phyloP scores from a whole-genome alignment of 345 rosid genomes.

The Camelina sativa region DNA sequence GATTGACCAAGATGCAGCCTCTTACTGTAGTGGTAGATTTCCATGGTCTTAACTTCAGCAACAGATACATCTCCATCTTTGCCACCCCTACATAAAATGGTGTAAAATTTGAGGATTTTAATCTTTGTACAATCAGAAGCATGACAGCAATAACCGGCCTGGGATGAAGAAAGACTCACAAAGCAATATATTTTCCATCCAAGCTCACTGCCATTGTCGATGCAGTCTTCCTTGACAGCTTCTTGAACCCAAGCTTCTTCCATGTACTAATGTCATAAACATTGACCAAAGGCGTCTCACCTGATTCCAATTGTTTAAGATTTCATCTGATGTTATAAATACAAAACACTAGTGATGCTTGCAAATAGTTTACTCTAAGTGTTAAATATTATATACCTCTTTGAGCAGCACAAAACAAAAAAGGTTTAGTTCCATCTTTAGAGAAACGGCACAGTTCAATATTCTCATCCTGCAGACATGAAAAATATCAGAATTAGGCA shows the following conservation, averaged over 20 bases:
- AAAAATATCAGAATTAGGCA: slow-evolving; percentile 1
- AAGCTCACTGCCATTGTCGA: slow-evolving; percentile 81
- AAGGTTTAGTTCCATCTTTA: slow-evolving; percentile 93
- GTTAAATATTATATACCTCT: slow-evolving; percentile 51
- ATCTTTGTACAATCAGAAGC: slow-evolving; percentile 6
- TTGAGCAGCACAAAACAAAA: slow-evolving; percentile 80
- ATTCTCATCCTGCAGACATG: slow-evolving; percentile 70
- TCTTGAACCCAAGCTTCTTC: slow-evolving; percentile 90
- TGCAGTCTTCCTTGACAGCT: slow-evolving; percentile 82
- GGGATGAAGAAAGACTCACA: slow-evolving; percentile 56
- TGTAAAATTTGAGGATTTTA: not conserved
- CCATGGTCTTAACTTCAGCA: slow-evolving; percentile 92
- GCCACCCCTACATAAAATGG: slow-evolving; percentile 64
- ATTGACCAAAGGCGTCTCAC: slow-evolving; percentile 65
- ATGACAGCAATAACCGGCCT: not conserved
- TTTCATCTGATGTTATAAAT: slow-evolving; percentile 18
- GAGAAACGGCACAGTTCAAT: slow-evolving; percentile 87
- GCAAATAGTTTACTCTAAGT: not conserved
- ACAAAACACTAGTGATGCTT: not conserved
- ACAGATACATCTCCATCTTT: slow-evolving; percentile 88
- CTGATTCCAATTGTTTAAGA: slow-evolving; percentile 49
- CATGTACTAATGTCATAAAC: slow-evolving; percentile 93
- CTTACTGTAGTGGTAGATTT: slow-evolving; percentile 82
- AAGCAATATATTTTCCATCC: slow-evolving; percentile 94
- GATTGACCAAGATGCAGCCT: slow-evolving; percentile 82